Base-by-base conservation (phyloP, 2,329 filamentous ascomycete species). In the Tolypocladium paradoxum region DNA sequence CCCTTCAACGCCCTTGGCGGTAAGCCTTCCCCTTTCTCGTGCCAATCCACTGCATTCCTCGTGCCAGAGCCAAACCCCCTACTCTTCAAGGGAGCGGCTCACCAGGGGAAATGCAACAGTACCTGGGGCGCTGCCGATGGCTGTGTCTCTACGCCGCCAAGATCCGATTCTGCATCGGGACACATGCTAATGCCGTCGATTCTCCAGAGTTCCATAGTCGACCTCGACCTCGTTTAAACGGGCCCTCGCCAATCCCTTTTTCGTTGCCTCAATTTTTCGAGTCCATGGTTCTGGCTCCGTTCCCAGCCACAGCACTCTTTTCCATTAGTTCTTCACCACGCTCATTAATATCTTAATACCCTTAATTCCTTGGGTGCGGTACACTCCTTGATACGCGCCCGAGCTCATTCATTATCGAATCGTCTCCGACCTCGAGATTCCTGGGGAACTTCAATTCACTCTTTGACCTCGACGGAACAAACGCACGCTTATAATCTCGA, bases 261-360 rank as follows among this genome's bases (percentile, higher is more conserved):
- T 58, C 56, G 62, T 68, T 65, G 62, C 59, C 61, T 64, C 56
- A 56, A 55, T 60, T 60, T 60, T 60, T 62, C 58, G 61, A 64
- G 62, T 58, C 60, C 71, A 73, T 74, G 70, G 70, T 70, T 66
- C 68, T 68, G 70, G 71, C 71, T 68, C 68, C 66, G 61, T 67
- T 70, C 68, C 70, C 71, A 72, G 73, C 76, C 76, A 75, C 70
- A 65, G 75, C 79, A 78, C 74, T 82, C 77, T 70, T 82, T 82
- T 74, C 62, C 58, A 60, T 67, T 69, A 64, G 61, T 68, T 71
- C 63, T 74, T 76, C 73, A 74, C 59, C 71, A 79, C 78, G 68
- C 73, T 81, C 78, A 61, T 81, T 81, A 81, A 81, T 81, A 76
- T 63, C 65, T 66, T 81, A 80, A 79, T 76, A 71, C 65, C 71